phyloP scores from a whole-genome alignment of 2,329 filamentous ascomycete species.

The Fusarium longipes region DNA sequence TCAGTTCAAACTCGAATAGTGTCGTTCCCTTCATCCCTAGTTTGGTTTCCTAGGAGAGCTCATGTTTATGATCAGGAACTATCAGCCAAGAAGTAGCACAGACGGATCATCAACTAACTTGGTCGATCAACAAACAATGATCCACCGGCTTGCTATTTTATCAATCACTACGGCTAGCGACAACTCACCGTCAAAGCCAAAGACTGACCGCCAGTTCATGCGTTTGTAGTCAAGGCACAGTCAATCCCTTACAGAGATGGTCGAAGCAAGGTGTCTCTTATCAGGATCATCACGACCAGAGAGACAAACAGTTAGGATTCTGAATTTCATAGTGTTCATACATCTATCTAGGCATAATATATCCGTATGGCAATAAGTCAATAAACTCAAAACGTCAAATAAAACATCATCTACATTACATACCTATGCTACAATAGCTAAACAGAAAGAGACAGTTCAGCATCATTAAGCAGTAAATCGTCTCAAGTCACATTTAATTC shows the following conservation, averaged over 20 bases:
- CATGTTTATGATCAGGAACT: background rate
- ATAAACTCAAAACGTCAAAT: slow-evolving; percentile 2
- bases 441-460: slow-evolving; percentile 25
- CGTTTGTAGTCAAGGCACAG: background rate
- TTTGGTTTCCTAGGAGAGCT: background rate
- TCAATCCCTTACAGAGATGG: background rate
- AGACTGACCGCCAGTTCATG: background rate
- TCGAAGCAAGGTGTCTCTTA: background rate
- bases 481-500: slow-evolving; percentile 24
- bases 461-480: slow-evolving; percentile 15
- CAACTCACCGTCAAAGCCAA: slow-evolving; percentile 2
- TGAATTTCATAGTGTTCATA: slow-evolving; percentile 14
- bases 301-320: background rate
- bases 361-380: too few species aligned
- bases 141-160: background rate
- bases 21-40: background rate
- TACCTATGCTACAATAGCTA: background rate
- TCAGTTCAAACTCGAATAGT: background rate
- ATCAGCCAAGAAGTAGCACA: background rate
- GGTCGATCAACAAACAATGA: background rate
- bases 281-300: background rate
- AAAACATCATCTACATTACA: background rate
- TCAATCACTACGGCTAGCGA: background rate
- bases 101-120: background rate
- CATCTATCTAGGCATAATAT: slow-evolving; percentile 14